Evolutionary conservation across 768 basidiomycete genomes (phyloP), one percentile per base, ranked within the genome.

Genomic region (Amanita polypyramis): DNA sequence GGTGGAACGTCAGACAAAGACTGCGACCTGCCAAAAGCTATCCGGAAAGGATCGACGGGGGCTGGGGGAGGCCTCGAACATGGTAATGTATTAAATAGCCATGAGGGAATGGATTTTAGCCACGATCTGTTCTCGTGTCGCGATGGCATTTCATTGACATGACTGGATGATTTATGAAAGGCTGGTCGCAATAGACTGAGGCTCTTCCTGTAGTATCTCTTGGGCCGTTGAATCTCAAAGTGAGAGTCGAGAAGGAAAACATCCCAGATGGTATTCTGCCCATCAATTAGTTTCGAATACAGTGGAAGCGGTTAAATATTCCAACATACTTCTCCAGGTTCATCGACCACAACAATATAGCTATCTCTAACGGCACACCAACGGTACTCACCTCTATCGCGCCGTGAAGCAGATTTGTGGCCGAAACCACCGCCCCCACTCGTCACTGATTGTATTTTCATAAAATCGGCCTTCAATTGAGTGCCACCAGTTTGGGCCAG

Each of bases 321-420:
- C n/a, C 3, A 15, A 59, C 72, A 44, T 56, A 90, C 89, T 67
- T 89, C 83, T 51, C 89, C 92, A 10, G 87, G 85, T 56, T 96
- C 91, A 52, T 86, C 79, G 19, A 91, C 73, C 1, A 82, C 80
- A 15, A 96, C 86, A 9, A 99, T 68, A 65, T 92, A 97, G 55
- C 86, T 88, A 54, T 98, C 95, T 6, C 94, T 75, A 10, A 98
- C 79, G 40, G 88, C 79, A 64, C 91, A 95, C 96, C 96, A 98
- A 48, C 82, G 77, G 32, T 76, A 75, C 48, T 81, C 75, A 55
- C 79, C 81, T 58, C 73, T 77, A 52, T 73, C 76, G 43, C 55
- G 67, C 70, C 82, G 76, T 12, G 72, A 67, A 1, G 72, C 67
- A 11, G 82, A 78, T 57, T 83, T 82, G 27, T 85, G 75, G 12